Base-by-base conservation (phyloP, 371 early-diverging fungal species). In the Lichtheimia ramosa region DNA sequence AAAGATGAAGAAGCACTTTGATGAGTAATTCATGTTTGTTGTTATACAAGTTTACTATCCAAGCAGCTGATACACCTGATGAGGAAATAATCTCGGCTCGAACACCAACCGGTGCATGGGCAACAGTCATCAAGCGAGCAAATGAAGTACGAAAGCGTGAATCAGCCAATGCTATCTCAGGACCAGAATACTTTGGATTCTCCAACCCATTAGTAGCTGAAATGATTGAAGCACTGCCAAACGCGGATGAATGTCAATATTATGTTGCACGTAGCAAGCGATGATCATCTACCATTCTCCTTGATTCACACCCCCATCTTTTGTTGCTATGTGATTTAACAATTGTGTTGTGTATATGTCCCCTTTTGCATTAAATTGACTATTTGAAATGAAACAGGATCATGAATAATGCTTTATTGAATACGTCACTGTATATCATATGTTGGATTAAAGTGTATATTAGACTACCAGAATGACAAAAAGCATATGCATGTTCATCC, bases 101-200 rank as follows among this genome's bases (percentile, higher is more conserved):
- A 28, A 90, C 94, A 16, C 86, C 94, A 8, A 92, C 95, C 42
- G 94, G 93, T 16, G 95, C 89, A 20, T 96, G 96, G 97, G 87
- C 90, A 13, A 64, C 84, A 28, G 83, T 94, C 34, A 83, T 94
- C 27, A 90, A 89, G 63, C 74, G 81, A 12, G 89, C 92, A 6
- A 89, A 92, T 56, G 79, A 81, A 43, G 81, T 92, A 34, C 87
- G 92, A 40, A 84, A 89, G 43, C 82, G 86, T 13, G 86, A 86
- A 27, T 85, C 87, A 53, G 82, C 87, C 14, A 91, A 89, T 56
- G 89, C 91, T 15, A 90, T 91, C 4, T 92, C 92, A 1, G 96
- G 96, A 1, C 95, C 95, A 3, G 96, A 95, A 61, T 93, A 90
- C 63, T 95, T 88, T 74, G 96, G 95, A 0, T 89, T 95, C 57